These are phyloP conservation scores for Novymonas esmeraldas DNA, from an alignment of 208 protist species.

Conservation along the genomic window DNA sequence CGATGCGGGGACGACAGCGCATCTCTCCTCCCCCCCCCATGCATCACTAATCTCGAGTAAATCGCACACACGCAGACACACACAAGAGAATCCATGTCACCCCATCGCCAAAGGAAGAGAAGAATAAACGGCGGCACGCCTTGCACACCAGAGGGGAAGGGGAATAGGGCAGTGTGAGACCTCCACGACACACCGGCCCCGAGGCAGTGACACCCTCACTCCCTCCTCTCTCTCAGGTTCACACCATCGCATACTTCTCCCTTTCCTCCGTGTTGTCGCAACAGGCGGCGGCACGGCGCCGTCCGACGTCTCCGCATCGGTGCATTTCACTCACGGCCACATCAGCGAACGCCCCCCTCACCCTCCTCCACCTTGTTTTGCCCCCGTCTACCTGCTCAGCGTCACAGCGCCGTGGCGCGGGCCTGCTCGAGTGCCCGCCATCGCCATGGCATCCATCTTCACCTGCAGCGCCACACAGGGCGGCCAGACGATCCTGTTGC, in stretches of 20 bases:
- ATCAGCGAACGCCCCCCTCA: not conserved
- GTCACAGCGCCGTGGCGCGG: not conserved
- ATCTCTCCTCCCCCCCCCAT: too few species aligned
- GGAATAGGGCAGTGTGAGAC: too few species aligned
- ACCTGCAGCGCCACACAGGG: constrained; percentile 31
- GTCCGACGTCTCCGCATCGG: not conserved
- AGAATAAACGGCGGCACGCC: too few species aligned
- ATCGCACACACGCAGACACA: too few species aligned
- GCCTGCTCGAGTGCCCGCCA: not conserved
- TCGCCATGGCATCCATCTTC: constrained; percentile 27
- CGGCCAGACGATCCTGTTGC: constrained; percentile 43
- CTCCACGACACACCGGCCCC: too few species aligned
- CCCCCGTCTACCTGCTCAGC: not conserved
- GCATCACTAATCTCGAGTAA: too few species aligned
- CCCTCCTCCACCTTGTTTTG: not conserved
- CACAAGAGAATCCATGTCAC: not conserved
- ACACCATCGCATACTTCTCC: not conserved
- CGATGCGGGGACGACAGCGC: too few species aligned
- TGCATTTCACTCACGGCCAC: not conserved
- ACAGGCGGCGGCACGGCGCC: not conserved
- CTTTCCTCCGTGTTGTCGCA: not conserved
- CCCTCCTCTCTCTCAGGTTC: not conserved
- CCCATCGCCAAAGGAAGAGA: not conserved
- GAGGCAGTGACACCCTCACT: too few species aligned
- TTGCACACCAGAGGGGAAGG: not conserved